Base-by-base conservation (phyloP, 345 rosid species). In the Pistacia atlantica region DNA sequence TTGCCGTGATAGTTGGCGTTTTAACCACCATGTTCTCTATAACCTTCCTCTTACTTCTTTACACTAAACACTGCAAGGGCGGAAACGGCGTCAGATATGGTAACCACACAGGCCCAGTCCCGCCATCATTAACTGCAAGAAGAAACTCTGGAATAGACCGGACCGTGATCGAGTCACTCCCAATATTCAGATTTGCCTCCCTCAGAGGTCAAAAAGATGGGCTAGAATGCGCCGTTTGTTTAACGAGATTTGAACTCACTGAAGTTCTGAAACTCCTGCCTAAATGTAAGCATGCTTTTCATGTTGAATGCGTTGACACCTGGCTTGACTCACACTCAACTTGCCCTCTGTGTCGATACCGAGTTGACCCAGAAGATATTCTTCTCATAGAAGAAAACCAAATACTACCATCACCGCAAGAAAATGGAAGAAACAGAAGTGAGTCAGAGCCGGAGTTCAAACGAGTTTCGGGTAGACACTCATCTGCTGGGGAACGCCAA, bases 301-400 rank as follows among this genome's bases (percentile, higher is more conserved):
- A 95, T 76, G 94, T 91, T 49, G 98, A 95, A 69, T 93, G 98
- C 69, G 93, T 95, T 31, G 98, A 93, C 76, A 93, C 97, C 35
- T 95, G 98, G 98, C 98, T 95, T 12, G 98, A 95, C 73, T 93
- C 90, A 1, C 98, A 93, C 66, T 95, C 97, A 38, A 93, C 98
- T 16, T 95, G 98, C 69, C 98, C 98, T 52, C 97, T 95, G 46
- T 95, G 98, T 75, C 92, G 98, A 33, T 86, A 82, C 87, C 90
- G 95, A 52, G 97, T 95, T 69, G 92, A 95, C 82, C 97, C 97
- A 6, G 98, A 95, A 83, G 98, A 95, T 73, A 78, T 95, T 48
- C 92, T 93, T 60, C 74, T 94, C 73, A 77, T 87, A 46, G 82
- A 80, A 25, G 88, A 74, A 48, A 77, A 74, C 70, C 65, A 22